phyloP scores from a whole-genome alignment of 2,329 filamentous ascomycete species.

The Penicillium sp. region DNA sequence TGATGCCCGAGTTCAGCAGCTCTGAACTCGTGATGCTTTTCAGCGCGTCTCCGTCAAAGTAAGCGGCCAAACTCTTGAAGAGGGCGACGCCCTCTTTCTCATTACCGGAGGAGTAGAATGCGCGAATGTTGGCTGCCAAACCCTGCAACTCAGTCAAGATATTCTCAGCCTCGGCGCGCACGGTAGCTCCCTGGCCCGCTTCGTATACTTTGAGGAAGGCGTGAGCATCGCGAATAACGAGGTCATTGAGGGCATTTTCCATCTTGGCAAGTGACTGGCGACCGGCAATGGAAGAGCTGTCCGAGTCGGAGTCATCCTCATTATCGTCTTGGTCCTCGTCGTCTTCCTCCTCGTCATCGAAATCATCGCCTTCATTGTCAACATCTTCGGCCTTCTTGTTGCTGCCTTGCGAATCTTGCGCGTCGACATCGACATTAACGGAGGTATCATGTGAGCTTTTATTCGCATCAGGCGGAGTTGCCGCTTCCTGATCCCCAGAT shows the following conservation, averaged over 20 bases:
- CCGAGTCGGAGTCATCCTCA: conserved; percentile 63
- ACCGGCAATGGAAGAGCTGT: conserved; percentile 60
- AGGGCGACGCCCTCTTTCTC: conserved; percentile 59
- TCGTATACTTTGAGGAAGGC: conserved; percentile 84
- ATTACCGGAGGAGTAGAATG: conserved; percentile 61
- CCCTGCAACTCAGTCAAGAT: conserved; percentile 73
- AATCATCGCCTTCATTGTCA: conserved; percentile 56
- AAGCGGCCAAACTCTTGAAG: conserved; percentile 74
- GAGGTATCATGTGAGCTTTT: conserved; percentile 14
- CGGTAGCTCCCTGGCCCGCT: conserved; percentile 68
- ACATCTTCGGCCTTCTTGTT: conserved; percentile 46
- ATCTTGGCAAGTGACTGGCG: conserved; percentile 41
- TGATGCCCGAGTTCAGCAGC: conserved; percentile 84
- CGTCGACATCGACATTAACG: conserved; percentile 9
- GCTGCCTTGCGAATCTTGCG: conserved; percentile 26
- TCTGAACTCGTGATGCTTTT: conserved; percentile 96
- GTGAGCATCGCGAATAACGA: conserved; percentile 75
- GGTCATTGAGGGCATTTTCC: conserved; percentile 62
- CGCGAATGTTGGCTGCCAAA: conserved; percentile 70
- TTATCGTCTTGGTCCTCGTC: conserved; percentile 53
- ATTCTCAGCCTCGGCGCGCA: conserved; percentile 75
- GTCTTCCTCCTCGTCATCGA: conserved; percentile 54
- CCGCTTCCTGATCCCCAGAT: conserved; percentile 26
- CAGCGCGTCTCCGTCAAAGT: conserved; percentile 85
- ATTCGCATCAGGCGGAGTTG: conserved; percentile 6